phyloP scores from a whole-genome alignment of 2,329 filamentous ascomycete species.

The Ilyonectria destructans region DNA sequence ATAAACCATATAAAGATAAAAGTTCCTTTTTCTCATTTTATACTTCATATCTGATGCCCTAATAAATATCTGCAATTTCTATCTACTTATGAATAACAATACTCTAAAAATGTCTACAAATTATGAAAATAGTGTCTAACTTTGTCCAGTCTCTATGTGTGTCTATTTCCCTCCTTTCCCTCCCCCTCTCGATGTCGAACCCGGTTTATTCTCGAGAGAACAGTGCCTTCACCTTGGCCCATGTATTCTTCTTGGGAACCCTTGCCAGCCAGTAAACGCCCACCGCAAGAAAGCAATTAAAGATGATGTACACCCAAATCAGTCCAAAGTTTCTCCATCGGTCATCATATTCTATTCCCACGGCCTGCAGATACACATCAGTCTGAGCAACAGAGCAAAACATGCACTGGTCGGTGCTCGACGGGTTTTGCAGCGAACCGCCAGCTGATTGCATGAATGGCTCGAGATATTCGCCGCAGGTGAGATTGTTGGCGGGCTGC shows the following conservation, averaged over 20 bases:
- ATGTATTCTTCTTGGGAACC: slow-evolving; percentile 44
- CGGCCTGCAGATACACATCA: slow-evolving; percentile 54
- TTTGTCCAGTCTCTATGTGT: background rate
- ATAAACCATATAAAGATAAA: too few species aligned
- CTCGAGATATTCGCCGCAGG: slow-evolving; percentile 66
- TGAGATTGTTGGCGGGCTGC: slow-evolving; percentile 65
- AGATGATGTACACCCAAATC: slow-evolving; percentile 66
- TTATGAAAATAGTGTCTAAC: background rate
- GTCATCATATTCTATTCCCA: slow-evolving; percentile 62
- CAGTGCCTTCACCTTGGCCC: slow-evolving; percentile 14
- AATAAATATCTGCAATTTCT: background rate
- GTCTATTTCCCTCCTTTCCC: background rate
- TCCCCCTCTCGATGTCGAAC: background rate
- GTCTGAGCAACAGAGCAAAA: slow-evolving; percentile 58
- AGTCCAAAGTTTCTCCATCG: slow-evolving; percentile 70
- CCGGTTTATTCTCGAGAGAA: background rate
- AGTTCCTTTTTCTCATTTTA: too few species aligned
- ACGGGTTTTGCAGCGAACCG: slow-evolving; percentile 64
- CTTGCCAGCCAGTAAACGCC: slow-evolving; percentile 62
- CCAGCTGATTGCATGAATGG: slow-evolving; percentile 59
- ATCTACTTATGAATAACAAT: background rate
- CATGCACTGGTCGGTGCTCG: slow-evolving; percentile 59
- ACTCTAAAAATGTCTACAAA: background rate
- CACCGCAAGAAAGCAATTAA: slow-evolving; percentile 63
- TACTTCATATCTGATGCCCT: too few species aligned